Percentiles rank a stretch among this genome's conserved stretches.
phyloP scores from a whole-genome alignment of 345 rosid species.

The Citrus maxima region DNA sequence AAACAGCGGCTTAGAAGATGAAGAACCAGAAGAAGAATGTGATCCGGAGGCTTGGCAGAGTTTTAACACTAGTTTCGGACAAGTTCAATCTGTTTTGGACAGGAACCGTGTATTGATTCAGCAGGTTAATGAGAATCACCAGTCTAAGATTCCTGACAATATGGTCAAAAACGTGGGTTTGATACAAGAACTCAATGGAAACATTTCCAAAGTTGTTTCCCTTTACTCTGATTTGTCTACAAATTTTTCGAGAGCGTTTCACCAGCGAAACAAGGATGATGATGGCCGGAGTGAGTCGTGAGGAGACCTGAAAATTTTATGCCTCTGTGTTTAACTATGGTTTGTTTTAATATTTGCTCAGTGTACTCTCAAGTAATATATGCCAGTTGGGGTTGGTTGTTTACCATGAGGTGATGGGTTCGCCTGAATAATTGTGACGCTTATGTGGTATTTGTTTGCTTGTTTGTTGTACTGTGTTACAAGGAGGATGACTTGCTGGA shows the following conservation, averaged over 20 bases:
- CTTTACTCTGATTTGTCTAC: slow-evolving; percentile 68
- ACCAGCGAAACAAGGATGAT: slow-evolving; percentile 28
- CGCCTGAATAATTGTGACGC: slow-evolving; percentile 1
- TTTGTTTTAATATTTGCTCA: background rate
- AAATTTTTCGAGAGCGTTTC: slow-evolving; percentile 45
- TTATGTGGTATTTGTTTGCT: background rate
- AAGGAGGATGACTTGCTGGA: slow-evolving; percentile 10
- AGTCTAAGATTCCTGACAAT: slow-evolving; percentile 63
- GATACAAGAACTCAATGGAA: slow-evolving; percentile 85
- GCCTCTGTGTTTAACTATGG: background rate
- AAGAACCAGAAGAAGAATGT: slow-evolving; percentile 21
- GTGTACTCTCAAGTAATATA: background rate
- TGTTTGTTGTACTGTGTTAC: slow-evolving; percentile 11
- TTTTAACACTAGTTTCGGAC: slow-evolving; percentile 48
- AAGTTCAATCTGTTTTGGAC: slow-evolving; percentile 79
- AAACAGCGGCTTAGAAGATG: slow-evolving; percentile 1
- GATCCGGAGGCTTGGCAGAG: slow-evolving; percentile 62
- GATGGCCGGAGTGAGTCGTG: background rate
- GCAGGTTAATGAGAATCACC: slow-evolving; percentile 92
- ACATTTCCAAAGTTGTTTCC: slow-evolving; percentile 71
- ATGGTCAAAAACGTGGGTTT: slow-evolving; percentile 89
- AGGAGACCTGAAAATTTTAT: background rate
- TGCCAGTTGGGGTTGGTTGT: background rate
- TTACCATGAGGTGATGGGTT: background rate
- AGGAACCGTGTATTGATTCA: slow-evolving; percentile 73